A percentile compares a stretch with the other conserved stretches of the same genome.
Conservation (phyloP, 257 asterid genomes). For the Solanum piurae region DNA sequence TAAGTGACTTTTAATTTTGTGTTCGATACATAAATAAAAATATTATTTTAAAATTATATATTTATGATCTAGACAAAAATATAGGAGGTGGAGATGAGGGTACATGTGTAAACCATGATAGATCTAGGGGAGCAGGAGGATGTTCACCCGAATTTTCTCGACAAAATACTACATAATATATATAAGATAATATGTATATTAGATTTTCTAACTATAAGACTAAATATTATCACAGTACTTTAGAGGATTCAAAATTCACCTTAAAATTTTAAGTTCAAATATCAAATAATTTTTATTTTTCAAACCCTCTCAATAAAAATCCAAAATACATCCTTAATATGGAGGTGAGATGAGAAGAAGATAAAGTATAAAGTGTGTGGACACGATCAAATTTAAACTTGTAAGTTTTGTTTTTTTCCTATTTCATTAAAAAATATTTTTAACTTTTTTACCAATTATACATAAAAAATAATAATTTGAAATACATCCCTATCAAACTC, state of each 20-base stretch:
- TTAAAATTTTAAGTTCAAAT: not conserved
- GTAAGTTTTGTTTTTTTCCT: not conserved
- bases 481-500: not conserved
- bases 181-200: too few relatives aligned
- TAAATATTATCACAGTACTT: not conserved
- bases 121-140: not conserved
- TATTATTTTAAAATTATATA: not conserved
- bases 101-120: not conserved
- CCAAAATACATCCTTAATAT: too few relatives aligned
- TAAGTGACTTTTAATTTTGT: not conserved
- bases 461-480: not conserved
- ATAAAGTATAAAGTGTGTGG: too few relatives aligned
- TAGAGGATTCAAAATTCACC: not conserved
- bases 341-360: not conserved
- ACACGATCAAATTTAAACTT: too few relatives aligned
- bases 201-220: too few relatives aligned
- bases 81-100: not conserved
- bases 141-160: not conserved
- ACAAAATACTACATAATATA: not conserved
- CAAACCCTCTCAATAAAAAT: accelerated
- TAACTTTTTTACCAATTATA: not conserved
- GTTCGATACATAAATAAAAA: not conserved
- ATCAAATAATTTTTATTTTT: not conserved
- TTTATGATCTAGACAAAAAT: not conserved
- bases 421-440: not conserved